These are phyloP conservation scores for Letharia lupina DNA, from an alignment of 495 filamentous ascomycete genomes.

Conservation along the genomic window DNA sequence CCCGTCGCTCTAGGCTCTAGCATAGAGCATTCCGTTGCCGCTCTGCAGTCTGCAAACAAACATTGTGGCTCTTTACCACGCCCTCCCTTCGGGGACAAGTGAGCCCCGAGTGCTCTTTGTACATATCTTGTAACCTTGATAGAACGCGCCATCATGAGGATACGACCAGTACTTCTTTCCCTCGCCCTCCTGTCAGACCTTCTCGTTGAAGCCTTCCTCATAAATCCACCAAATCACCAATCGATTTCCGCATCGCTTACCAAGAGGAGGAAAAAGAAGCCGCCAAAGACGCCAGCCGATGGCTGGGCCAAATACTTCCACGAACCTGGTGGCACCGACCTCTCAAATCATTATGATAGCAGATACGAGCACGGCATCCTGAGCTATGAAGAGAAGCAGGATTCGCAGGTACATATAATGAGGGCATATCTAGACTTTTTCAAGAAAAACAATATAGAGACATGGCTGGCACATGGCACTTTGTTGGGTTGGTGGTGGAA, in stretches of 20 bases:
- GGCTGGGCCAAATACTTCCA: slow-evolving; percentile 38
- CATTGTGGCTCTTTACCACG: not conserved
- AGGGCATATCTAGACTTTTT: slow-evolving; percentile 65
- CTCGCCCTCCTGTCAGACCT: slow-evolving; percentile 13
- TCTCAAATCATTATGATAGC: slow-evolving; percentile 61
- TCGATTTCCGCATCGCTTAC: slow-evolving; percentile 1
- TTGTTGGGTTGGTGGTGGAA: slow-evolving; percentile 93
- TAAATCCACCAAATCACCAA: slow-evolving; percentile 12
- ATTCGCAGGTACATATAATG: slow-evolving; percentile 59
- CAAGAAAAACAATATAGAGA: slow-evolving; percentile 55
- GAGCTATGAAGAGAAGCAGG: slow-evolving; percentile 52
- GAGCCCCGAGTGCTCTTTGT: not conserved
- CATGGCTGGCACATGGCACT: slow-evolving; percentile 85
- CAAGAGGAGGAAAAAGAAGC: slow-evolving; percentile 13
- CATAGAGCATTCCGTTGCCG: not conserved
- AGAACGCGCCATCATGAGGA: slow-evolving; percentile 13
- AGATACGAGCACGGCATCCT: slow-evolving; percentile 57
- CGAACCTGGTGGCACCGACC: slow-evolving; percentile 50
- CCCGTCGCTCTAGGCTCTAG: not conserved
- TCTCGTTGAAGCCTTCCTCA: slow-evolving; percentile 19
- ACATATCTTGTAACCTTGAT: not conserved
- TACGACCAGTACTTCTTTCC: slow-evolving; percentile 11
- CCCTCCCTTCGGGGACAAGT: not conserved
- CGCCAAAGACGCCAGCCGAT: not conserved
- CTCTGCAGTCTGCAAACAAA: not conserved